Percentiles rank a stretch among this genome's conserved stretches.
These are phyloP conservation scores for Ustilago trichophora DNA, from an alignment of 1,284 basidiomycete genomes.

Conservation along the genomic window DNA sequence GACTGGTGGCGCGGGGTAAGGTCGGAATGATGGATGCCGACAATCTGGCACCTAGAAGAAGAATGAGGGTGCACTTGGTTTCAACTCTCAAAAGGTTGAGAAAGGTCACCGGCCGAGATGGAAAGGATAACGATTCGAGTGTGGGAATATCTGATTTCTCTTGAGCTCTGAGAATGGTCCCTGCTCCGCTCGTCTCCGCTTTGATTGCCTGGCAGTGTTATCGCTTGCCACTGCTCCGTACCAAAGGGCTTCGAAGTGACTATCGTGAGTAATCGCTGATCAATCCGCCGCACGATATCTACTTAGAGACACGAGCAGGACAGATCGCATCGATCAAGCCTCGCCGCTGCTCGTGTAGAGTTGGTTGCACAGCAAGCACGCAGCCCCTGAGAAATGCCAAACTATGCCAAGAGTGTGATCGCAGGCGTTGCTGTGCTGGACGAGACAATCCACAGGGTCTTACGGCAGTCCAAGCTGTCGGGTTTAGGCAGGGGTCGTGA, in stretches of 20 bases:
- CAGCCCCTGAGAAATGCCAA: no score
- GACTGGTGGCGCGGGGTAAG: no score
- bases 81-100: no score
- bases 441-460: conserved; percentile 13
- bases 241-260: neutral
- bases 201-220: neutral
- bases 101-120: conserved; percentile 3
- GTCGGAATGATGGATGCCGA: conserved; percentile 8
- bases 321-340: no score
- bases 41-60: no score
- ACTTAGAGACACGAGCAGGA: no score
- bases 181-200: conserved; percentile 1
- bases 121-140: conserved; percentile 5
- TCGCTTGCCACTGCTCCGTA: neutral
- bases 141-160: conserved; percentile 9
- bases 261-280: no score
- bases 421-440: neutral
- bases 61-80: conserved; percentile 6
- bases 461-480: neutral
- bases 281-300: no score
- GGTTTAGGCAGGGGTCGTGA: conserved; percentile 6
- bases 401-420: neutral
- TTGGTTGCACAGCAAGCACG: no score
- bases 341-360: no score
- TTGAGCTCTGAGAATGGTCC: no score